These are phyloP conservation scores for Letharia columbiana DNA, from an alignment of 495 filamentous ascomycete species.

Conservation along the genomic window DNA sequence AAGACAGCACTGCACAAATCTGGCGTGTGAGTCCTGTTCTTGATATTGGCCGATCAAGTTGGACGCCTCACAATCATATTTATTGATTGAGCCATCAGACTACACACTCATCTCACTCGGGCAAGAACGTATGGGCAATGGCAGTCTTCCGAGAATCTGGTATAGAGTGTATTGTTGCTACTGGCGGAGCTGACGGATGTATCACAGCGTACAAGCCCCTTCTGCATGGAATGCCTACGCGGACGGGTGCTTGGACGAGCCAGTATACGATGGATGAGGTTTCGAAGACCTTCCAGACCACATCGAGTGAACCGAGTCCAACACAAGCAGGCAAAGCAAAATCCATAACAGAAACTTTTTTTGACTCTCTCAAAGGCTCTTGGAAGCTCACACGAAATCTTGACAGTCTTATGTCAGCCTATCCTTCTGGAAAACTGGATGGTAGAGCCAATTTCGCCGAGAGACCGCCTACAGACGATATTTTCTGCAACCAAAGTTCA, in stretches of 20 bases:
- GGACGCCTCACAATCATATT: too few species aligned
- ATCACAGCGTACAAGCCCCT: constrained; percentile 33
- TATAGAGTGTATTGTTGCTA: constrained; percentile 46
- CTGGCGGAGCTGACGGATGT: constrained; percentile 77
- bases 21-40: constrained; percentile 51
- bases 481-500: constrained; percentile 24
- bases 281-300: background rate
- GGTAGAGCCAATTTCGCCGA: constrained; percentile 24
- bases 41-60: background rate
- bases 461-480: constrained; percentile 14
- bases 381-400: constrained; percentile 23
- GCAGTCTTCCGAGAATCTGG: constrained; percentile 35
- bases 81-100: constrained; percentile 14
- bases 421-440: constrained; percentile 22
- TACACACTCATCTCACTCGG: constrained; percentile 56
- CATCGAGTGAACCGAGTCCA: too few species aligned
- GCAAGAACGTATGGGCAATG: constrained; percentile 88
- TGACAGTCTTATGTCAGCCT: constrained; percentile 7
- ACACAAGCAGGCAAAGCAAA: background rate
- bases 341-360: constrained; percentile 4
- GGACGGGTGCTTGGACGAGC: background rate
- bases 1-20: constrained; percentile 63
- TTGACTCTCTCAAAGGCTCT: constrained; percentile 19
- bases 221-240: background rate
- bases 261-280: constrained; percentile 16